A percentile compares a stretch with the other conserved stretches of the same genome.
Conservation (phyloP, 805 yeast genomes). For the Metschnikowia lunata region DNA sequence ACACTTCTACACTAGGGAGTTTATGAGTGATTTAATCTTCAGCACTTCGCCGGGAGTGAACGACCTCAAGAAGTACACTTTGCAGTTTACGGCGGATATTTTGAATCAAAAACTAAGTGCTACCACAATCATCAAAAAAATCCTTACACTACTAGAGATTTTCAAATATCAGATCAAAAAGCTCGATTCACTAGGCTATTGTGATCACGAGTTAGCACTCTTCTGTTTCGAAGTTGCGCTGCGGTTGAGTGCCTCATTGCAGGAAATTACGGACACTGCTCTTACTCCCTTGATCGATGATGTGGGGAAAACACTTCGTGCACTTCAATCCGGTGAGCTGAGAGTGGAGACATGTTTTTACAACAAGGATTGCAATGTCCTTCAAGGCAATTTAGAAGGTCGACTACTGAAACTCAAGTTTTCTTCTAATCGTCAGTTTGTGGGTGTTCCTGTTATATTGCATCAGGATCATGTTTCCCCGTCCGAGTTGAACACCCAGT, state of each 20-base stretch:
- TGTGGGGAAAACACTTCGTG: conserved; percentile 1
- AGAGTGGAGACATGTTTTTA: neutral
- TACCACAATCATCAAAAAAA: neutral
- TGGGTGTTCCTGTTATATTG: neutral
- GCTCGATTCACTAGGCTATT: conserved; percentile 24
- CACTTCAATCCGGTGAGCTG: conserved; percentile 1
- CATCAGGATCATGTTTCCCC: conserved; percentile 11
- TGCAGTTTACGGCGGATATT: neutral
- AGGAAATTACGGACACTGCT: neutral
- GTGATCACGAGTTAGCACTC: conserved; percentile 37
- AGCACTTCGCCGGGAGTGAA: too few relatives aligned
- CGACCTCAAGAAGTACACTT: too few relatives aligned
- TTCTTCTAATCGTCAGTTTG: neutral
- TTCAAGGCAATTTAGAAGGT: neutral
- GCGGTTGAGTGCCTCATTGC: neutral
- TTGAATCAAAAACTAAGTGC: neutral
- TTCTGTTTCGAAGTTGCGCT: conserved; percentile 19
- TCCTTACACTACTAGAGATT: conserved; percentile 27
- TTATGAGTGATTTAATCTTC: too few relatives aligned
- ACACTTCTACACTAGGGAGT: too few relatives aligned
- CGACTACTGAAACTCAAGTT: conserved; percentile 3
- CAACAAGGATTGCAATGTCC: neutral
- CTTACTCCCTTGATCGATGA: conserved; percentile 1
- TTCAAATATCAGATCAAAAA: conserved; percentile 32
- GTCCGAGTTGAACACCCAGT: conserved; percentile 6